A percentile compares a stretch with the other conserved stretches of the same genome.
These are phyloP conservation scores for Penicillium sp. DNA, from an alignment of 2,329 filamentous ascomycete species.

Conservation along the genomic window DNA sequence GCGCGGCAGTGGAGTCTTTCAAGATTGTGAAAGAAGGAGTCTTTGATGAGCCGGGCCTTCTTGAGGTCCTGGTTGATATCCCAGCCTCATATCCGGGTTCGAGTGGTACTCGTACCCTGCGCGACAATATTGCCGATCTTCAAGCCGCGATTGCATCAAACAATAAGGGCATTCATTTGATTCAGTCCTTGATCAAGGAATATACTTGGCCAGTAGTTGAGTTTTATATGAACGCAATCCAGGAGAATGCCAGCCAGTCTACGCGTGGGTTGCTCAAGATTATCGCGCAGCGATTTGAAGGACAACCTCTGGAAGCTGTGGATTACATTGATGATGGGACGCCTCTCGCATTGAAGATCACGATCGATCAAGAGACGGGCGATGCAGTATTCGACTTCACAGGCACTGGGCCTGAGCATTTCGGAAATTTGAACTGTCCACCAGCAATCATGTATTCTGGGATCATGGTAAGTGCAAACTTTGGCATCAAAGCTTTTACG, in stretches of 20 bases:
- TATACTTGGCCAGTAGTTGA: constrained; percentile 54
- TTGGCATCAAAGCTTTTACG: not conserved
- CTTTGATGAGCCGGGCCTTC: constrained; percentile 51
- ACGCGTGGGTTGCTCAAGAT: constrained; percentile 7
- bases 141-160: constrained; percentile 50
- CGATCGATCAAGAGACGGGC: constrained; percentile 68
- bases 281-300: not conserved
- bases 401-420: constrained; percentile 56
- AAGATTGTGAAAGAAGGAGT: constrained; percentile 33
- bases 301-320: constrained; percentile 45
- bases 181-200: constrained; percentile 39
- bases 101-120: constrained; percentile 65
- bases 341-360: constrained; percentile 67
- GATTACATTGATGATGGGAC: constrained; percentile 82
- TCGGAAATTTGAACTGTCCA: constrained; percentile 68
- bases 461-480: not conserved
- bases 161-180: constrained; percentile 40
- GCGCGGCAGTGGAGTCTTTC: constrained; percentile 36
- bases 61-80: constrained; percentile 17
- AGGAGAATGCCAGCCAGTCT: constrained; percentile 5
- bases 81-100: constrained; percentile 57
- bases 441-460: constrained; percentile 69
- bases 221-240: constrained; percentile 16
- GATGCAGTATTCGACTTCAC: constrained; percentile 71
- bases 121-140: constrained; percentile 48